Conservation (phyloP, 2,329 filamentous ascomycete species). For the Paecilomyces fulvus region DNA sequence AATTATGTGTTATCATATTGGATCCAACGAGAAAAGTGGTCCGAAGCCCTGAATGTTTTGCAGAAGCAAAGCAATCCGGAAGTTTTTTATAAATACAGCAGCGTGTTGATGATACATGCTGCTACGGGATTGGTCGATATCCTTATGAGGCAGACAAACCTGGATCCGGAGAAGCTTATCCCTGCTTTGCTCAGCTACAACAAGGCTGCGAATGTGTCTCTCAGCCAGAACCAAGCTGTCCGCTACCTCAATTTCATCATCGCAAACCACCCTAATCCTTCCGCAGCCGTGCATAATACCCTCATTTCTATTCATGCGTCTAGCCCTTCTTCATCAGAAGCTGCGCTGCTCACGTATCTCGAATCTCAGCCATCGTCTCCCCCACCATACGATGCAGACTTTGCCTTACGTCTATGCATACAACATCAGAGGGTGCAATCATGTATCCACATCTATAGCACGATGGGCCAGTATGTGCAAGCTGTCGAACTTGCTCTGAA, state of each 20-base stretch:
- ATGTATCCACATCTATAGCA: slow-evolving; percentile 94
- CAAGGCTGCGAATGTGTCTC: slow-evolving; percentile 55
- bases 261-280: slow-evolving; percentile 67
- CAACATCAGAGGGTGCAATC: slow-evolving; percentile 87
- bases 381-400: slow-evolving; percentile 87
- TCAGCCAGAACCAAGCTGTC: slow-evolving; percentile 79
- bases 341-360: slow-evolving; percentile 76
- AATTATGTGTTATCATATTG: slow-evolving; percentile 95
- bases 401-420: slow-evolving; percentile 90
- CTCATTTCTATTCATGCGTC: slow-evolving; percentile 93
- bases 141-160: slow-evolving; percentile 78
- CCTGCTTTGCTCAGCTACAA: slow-evolving; percentile 93
- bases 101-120: slow-evolving; percentile 86
- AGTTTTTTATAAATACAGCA: slow-evolving; percentile 94
- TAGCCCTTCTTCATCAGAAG: slow-evolving; percentile 72
- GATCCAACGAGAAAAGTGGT: slow-evolving; percentile 92
- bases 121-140: slow-evolving; percentile 87
- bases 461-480: slow-evolving; percentile 89
- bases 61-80: slow-evolving; percentile 89
- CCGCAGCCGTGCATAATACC: slow-evolving; percentile 89
- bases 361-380: slow-evolving; percentile 80
- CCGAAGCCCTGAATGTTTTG: slow-evolving; percentile 74
- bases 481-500: slow-evolving; percentile 88
- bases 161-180: slow-evolving; percentile 81
- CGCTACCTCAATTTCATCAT: slow-evolving; percentile 91